phyloP scores from a whole-genome alignment of 116 monocot species.

The Trichopus zeylanicus region DNA sequence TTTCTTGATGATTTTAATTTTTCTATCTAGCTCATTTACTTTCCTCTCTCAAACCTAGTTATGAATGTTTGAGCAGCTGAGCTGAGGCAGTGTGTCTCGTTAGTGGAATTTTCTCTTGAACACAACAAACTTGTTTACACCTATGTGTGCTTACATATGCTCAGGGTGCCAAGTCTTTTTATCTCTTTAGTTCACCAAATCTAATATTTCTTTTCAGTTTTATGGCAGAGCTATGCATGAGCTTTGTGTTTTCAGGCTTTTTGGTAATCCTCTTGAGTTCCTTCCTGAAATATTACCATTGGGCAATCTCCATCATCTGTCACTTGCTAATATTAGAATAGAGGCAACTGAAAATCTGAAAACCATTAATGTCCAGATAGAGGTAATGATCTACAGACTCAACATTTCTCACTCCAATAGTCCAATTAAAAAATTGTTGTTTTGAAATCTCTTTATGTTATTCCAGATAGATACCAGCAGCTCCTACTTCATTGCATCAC shows the following conservation, averaged over 20 bases:
- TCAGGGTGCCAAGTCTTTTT: too few species aligned
- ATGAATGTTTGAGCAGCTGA: slow-evolving; percentile 51
- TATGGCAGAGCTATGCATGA: slow-evolving; percentile 85
- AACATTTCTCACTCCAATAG: too few species aligned
- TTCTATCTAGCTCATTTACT: not conserved
- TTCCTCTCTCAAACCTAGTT: not conserved
- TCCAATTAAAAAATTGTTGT: not conserved
- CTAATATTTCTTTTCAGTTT: slow-evolving; percentile 47
- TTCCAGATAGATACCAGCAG: slow-evolving; percentile 67
- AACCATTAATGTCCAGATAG: slow-evolving; percentile 77
- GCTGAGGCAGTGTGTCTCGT: slow-evolving; percentile 77
- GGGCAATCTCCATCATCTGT: slow-evolving; percentile 70
- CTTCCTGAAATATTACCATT: slow-evolving; percentile 96
- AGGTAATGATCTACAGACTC: slow-evolving; percentile 38
- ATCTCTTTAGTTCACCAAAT: slow-evolving; percentile 14
- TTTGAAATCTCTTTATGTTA: slow-evolving; percentile 5
- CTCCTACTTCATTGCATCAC: slow-evolving; percentile 81
- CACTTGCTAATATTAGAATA: slow-evolving; percentile 94
- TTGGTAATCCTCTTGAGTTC: slow-evolving; percentile 98
- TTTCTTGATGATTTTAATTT: not conserved
- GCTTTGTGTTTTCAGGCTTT: slow-evolving; percentile 76
- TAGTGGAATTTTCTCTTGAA: slow-evolving; percentile 87
- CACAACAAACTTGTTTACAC: slow-evolving; percentile 89
- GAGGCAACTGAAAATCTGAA: slow-evolving; percentile 87
- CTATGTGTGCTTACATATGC: too few species aligned